A percentile compares a stretch with the other conserved stretches of the same genome.
Evolutionary conservation across 106 monocot species (phyloP).

Genomic region (Dioscorea dumetorum): DNA sequence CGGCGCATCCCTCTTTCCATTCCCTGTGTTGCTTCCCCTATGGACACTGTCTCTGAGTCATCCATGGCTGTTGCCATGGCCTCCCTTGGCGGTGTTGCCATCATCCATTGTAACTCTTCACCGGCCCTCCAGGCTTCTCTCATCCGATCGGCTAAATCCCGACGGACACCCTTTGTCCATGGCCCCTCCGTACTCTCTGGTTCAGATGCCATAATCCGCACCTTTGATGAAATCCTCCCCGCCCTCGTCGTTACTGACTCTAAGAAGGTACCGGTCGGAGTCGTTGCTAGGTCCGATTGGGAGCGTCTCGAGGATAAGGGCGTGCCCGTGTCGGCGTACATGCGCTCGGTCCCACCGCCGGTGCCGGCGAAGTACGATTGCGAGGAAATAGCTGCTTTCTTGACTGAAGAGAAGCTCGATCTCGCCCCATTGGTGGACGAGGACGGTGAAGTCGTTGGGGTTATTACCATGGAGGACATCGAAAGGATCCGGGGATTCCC

Average conservation of each 20-base stretch:
- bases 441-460: constrained; percentile 45
- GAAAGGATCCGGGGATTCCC: constrained; percentile 58
- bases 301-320: constrained; percentile 11
- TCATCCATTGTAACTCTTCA: constrained; percentile 39
- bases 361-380: constrained; percentile 47
- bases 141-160: constrained; percentile 32
- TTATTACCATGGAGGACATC: constrained; percentile 51
- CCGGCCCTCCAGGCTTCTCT: constrained; percentile 19
- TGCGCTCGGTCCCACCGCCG: constrained; percentile 36
- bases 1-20: constrained; percentile 23
- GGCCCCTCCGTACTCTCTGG: constrained; percentile 15
- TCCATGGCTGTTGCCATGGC: constrained; percentile 49
- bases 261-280: constrained; percentile 53
- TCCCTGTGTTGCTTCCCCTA: constrained; percentile 43
- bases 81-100: constrained; percentile 28
- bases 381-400: constrained; percentile 50
- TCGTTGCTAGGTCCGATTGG: constrained; percentile 53
- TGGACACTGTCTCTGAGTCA: constrained; percentile 52
- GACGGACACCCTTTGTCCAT: constrained; percentile 21
- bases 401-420: constrained; percentile 39
- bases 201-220: not conserved
- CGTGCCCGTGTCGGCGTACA: constrained; percentile 42
- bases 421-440: constrained; percentile 37
- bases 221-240: constrained; percentile 20
- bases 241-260: constrained; percentile 56